phyloP scores from a whole-genome alignment of 2,329 filamentous ascomycete genomes.

The Rhinocladiella mackenziei region DNA sequence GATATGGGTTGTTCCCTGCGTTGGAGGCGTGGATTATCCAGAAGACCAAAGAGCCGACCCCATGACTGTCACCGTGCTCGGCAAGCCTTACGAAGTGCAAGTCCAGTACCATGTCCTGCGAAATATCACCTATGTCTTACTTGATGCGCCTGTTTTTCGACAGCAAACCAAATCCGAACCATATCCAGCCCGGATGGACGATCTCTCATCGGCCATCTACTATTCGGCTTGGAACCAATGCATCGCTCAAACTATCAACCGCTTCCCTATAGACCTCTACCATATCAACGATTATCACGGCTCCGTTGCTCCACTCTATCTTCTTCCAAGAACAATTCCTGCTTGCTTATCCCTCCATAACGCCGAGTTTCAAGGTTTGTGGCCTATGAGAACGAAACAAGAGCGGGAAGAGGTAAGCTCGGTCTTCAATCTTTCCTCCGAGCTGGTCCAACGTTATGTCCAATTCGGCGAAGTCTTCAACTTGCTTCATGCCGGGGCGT shows the following conservation, averaged over 20 bases:
- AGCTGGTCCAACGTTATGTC: conserved; percentile 58
- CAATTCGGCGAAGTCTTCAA: conserved; percentile 69
- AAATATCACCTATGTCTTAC: conserved; percentile 65
- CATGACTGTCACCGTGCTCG: conserved; percentile 61
- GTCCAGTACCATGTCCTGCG: conserved; percentile 61
- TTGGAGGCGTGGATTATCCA: conserved; percentile 62
- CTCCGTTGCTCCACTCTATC: conserved; percentile 59
- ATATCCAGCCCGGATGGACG: conserved; percentile 66
- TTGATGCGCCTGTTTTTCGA: conserved; percentile 64
- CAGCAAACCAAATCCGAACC: conserved; percentile 60
- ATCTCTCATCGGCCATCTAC: conserved; percentile 63
- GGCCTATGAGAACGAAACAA: conserved; percentile 61
- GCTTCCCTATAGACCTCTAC: conserved; percentile 62
- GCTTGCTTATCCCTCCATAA: conserved; percentile 64
- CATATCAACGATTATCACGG: conserved; percentile 66
- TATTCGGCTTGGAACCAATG: conserved; percentile 69
- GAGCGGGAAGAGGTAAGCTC: conserved; percentile 61
- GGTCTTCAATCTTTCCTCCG: conserved; percentile 59
- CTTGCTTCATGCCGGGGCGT: conserved; percentile 62
- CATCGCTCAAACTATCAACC: conserved; percentile 59
- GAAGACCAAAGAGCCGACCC: conserved; percentile 56
- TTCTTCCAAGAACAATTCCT: conserved; percentile 60
- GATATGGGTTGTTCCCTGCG: conserved; percentile 61
- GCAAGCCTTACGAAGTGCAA: conserved; percentile 56
- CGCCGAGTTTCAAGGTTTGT: conserved; percentile 65